Evolutionary conservation across 495 filamentous ascomycete species (phyloP).

Genomic region (Cenococcum geophilum): DNA sequence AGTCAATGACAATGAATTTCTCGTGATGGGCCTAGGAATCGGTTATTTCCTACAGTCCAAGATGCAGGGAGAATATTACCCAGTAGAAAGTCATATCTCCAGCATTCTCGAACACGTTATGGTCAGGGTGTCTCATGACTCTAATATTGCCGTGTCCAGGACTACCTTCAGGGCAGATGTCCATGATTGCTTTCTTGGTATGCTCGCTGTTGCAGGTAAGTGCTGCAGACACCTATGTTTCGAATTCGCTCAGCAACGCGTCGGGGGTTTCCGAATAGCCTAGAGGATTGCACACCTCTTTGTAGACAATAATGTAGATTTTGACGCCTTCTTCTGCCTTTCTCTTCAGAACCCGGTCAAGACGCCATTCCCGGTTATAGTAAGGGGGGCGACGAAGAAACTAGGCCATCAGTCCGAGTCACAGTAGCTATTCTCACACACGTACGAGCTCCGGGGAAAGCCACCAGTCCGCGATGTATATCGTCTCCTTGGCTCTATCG

Average conservation of each 20-base stretch:
- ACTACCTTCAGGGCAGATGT: conserved; percentile 70
- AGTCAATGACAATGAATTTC: conserved; percentile 93
- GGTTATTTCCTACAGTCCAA: neutral
- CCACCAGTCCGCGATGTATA: conserved; percentile 98
- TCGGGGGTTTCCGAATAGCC: conserved; percentile 26
- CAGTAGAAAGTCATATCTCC: conserved; percentile 98
- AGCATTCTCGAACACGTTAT: conserved; percentile 88
- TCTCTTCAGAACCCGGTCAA: conserved; percentile 82
- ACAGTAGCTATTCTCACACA: neutral
- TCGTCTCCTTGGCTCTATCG: conserved; percentile 80
- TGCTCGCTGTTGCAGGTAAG: conserved; percentile 88
- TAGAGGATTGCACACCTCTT: conserved; percentile 46
- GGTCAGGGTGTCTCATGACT: conserved; percentile 89
- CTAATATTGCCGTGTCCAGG: conserved; percentile 80
- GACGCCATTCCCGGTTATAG: conserved; percentile 75
- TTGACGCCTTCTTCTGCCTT: conserved; percentile 88
- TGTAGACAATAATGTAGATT: conserved; percentile 91
- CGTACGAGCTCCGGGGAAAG: conserved; percentile 70
- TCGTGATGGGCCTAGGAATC: conserved; percentile 69
- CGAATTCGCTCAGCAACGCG: neutral
- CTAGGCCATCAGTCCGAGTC: conserved; percentile 10
- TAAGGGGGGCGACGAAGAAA: conserved; percentile 82
- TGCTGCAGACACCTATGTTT: conserved; percentile 55
- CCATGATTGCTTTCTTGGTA: conserved; percentile 79
- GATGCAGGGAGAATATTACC: conserved; percentile 33